phyloP scores from a whole-genome alignment of 768 basidiomycete species.

The Dendrothele bispora region DNA sequence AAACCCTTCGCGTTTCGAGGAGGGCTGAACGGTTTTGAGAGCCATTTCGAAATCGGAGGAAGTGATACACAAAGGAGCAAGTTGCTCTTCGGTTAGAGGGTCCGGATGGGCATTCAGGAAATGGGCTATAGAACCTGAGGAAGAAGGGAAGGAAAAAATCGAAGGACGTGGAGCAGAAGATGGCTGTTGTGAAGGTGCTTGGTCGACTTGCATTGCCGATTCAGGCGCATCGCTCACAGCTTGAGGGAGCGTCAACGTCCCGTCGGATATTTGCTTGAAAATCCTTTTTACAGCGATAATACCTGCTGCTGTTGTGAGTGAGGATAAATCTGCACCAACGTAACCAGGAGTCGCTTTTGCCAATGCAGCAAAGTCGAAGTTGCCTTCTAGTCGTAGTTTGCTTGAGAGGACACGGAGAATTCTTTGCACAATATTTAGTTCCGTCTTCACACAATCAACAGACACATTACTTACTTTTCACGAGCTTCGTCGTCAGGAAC shows the following conservation, averaged over 20 bases:
- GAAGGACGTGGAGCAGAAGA: slow-evolving; percentile 7
- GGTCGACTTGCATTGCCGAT: slow-evolving; percentile 45
- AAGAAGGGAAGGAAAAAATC: slow-evolving; percentile 36
- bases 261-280: slow-evolving; percentile 77
- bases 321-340: slow-evolving; percentile 92
- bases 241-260: slow-evolving; percentile 54
- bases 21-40: slow-evolving; percentile 89
- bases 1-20: slow-evolving; percentile 96
- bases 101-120: slow-evolving; percentile 88
- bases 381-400: slow-evolving; percentile 81
- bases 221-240: slow-evolving; percentile 30
- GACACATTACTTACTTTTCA: slow-evolving; percentile 78
- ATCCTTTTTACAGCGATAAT: slow-evolving; percentile 97
- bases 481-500: slow-evolving; percentile 92
- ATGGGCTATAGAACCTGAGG: slow-evolving; percentile 74
- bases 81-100: slow-evolving; percentile 74
- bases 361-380: slow-evolving; percentile 82
- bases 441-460: too few species aligned
- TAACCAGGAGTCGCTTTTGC: slow-evolving; percentile 97
- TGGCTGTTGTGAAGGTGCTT: slow-evolving; percentile 10
- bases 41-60: slow-evolving; percentile 78
- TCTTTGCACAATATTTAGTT: slow-evolving; percentile 48
- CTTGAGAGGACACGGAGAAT: slow-evolving; percentile 85
- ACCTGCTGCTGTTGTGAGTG: slow-evolving; percentile 90
- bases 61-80: slow-evolving; percentile 80